Evolutionary conservation across 2,329 filamentous ascomycete species (phyloP).

Genomic region (Sarocladium oryzae): DNA sequence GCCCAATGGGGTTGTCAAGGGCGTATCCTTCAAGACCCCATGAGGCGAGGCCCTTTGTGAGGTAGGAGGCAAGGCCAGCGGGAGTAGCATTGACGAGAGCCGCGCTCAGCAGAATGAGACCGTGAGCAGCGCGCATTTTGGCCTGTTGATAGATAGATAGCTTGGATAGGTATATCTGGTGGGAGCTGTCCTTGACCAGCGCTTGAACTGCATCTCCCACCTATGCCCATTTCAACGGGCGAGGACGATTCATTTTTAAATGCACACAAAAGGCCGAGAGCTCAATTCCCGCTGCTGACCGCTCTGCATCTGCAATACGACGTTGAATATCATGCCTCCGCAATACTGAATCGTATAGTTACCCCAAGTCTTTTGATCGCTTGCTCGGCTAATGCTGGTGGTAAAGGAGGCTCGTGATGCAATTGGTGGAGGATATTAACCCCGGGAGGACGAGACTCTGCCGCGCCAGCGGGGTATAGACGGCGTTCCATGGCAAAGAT

Average conservation of each 20-base stretch:
- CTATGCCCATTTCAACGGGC: too few relatives aligned
- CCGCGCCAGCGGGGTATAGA: neutral
- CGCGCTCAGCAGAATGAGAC: neutral
- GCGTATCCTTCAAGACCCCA: conserved; percentile 17
- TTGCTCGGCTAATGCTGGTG: neutral
- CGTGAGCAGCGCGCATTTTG: conserved; percentile 5
- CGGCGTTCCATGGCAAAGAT: neutral
- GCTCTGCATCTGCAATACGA: neutral
- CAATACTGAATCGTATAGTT: too few relatives aligned
- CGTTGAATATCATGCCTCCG: neutral
- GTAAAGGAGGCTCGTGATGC: neutral
- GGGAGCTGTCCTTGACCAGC: neutral
- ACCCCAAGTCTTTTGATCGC: too few relatives aligned
- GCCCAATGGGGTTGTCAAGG: conserved; percentile 29
- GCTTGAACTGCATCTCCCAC: neutral
- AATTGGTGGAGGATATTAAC: neutral
- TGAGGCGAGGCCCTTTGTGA: neutral
- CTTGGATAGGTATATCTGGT: neutral
- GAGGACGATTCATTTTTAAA: neutral
- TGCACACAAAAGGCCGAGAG: neutral
- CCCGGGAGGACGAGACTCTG: neutral
- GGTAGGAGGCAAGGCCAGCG: neutral
- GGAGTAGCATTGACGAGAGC: neutral
- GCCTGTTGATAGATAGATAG: neutral
- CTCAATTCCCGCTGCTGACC: neutral